Evolutionary conservation across 768 basidiomycete genomes (phyloP).

Genomic region (Termitomyces sp.): DNA sequence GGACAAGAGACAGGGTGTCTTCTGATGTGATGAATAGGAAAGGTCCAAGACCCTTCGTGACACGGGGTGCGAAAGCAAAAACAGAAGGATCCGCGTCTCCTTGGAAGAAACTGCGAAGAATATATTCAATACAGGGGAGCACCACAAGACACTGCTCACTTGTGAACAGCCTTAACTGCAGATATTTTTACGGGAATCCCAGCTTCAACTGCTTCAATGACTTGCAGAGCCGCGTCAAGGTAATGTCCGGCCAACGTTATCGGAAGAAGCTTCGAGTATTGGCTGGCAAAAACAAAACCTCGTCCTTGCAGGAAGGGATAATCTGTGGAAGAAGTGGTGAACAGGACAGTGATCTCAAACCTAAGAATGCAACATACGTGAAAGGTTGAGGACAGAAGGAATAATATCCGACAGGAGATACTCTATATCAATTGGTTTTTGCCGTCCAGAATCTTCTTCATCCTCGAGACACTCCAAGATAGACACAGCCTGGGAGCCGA

Average conservation of each 20-base stretch:
- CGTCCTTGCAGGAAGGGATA: conserved; percentile 92
- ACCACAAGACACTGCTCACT: conserved; percentile 44
- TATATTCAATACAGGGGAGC: conserved; percentile 2
- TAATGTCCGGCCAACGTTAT: conserved; percentile 75
- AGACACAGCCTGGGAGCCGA: conserved; percentile 77
- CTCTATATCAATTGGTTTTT: conserved; percentile 73
- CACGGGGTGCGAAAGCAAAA: conserved; percentile 60
- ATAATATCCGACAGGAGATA: conserved; percentile 72
- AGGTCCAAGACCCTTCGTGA: conserved; percentile 78
- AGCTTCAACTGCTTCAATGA: conserved; percentile 67
- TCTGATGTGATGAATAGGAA: conserved; percentile 78
- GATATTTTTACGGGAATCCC: conserved; percentile 90
- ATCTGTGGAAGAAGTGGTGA: conserved; percentile 37
- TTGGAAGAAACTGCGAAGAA: conserved; percentile 57
- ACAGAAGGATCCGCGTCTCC: conserved; percentile 56
- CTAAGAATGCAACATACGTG: conserved; percentile 44
- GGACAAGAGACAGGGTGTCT: conserved; percentile 82
- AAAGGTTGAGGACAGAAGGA: conserved; percentile 64
- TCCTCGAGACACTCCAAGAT: conserved; percentile 76
- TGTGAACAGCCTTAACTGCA: conserved; percentile 88
- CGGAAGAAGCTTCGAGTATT: conserved; percentile 74
- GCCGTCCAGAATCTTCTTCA: conserved; percentile 56
- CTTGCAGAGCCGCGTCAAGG: conserved; percentile 80
- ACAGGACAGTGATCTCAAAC: not conserved
- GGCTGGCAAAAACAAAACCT: conserved; percentile 91